phyloP scores from a whole-genome alignment of 305 asterid species.

The Withania somnifera region DNA sequence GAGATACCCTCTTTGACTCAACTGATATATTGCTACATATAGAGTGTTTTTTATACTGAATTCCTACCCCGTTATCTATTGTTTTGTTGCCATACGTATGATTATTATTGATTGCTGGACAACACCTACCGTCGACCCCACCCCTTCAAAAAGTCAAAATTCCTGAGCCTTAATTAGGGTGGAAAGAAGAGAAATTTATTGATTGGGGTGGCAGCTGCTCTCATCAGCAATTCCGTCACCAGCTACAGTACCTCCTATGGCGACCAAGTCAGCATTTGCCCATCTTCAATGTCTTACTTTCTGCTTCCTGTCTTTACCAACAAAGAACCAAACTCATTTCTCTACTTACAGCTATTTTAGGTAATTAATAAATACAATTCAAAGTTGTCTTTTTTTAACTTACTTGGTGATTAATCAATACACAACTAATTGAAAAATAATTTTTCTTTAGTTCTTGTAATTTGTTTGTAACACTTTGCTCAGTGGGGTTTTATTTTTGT shows the following conservation, averaged over 20 bases:
- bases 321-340: neutral
- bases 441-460: neutral
- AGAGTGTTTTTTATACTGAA: neutral
- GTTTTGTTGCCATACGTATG: neutral
- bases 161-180: neutral
- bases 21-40: neutral
- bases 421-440: neutral
- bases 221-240: conserved; percentile 6
- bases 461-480: neutral
- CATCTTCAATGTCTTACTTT: neutral
- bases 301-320: neutral
- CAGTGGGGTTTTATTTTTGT: neutral
- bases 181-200: neutral
- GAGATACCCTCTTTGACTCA: neutral
- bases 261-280: conserved; percentile 12
- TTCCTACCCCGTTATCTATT: neutral
- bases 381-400: neutral
- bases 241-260: neutral
- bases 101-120: conserved; percentile 2
- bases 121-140: neutral
- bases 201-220: neutral
- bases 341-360: neutral
- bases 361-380: neutral
- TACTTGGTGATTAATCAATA: neutral
- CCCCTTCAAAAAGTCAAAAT: neutral